Percentiles rank a stretch among this genome's conserved stretches.
Conservation (phyloP, 805 yeast genomes). For the Kazachstania viticola region DNA sequence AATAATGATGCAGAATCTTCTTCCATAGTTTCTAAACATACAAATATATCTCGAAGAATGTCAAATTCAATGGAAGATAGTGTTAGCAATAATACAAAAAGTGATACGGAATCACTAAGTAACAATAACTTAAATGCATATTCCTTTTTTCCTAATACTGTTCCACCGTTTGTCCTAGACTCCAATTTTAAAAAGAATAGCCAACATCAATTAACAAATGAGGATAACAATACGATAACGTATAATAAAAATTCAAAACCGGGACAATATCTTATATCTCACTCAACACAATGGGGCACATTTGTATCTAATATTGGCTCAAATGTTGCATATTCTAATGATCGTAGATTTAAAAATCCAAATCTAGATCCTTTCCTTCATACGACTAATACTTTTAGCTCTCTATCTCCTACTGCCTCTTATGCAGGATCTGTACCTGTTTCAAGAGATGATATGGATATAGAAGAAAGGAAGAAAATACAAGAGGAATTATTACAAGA, state of each 20-base stretch:
- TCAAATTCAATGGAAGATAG: no score
- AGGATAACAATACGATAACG: background rate
- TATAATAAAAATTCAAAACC: no score
- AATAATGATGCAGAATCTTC: no score
- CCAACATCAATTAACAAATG: background rate
- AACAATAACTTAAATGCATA: slow-evolving; percentile 20
- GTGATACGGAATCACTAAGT: background rate
- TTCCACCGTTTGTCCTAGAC: slow-evolving; percentile 59
- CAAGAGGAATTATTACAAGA: slow-evolving; percentile 26
- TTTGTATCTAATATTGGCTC: slow-evolving; percentile 31
- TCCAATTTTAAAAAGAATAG: slow-evolving; percentile 14
- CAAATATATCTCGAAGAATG: no score
- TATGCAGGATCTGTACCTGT: background rate
- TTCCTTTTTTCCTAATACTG: slow-evolving; percentile 31
- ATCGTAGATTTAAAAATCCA: slow-evolving; percentile 2
- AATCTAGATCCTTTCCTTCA: background rate
- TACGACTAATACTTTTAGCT: background rate
- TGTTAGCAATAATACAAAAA: background rate
- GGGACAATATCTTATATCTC: no score
- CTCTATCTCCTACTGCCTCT: background rate
- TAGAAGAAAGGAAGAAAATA: slow-evolving; percentile 9
- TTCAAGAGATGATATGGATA: slow-evolving; percentile 1
- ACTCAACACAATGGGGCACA: slow-evolving; percentile 42
- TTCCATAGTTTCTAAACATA: no score
- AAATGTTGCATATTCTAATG: slow-evolving; percentile 17